Conservation (phyloP, 768 basidiomycete species). For the Floccularia luteovirens region DNA sequence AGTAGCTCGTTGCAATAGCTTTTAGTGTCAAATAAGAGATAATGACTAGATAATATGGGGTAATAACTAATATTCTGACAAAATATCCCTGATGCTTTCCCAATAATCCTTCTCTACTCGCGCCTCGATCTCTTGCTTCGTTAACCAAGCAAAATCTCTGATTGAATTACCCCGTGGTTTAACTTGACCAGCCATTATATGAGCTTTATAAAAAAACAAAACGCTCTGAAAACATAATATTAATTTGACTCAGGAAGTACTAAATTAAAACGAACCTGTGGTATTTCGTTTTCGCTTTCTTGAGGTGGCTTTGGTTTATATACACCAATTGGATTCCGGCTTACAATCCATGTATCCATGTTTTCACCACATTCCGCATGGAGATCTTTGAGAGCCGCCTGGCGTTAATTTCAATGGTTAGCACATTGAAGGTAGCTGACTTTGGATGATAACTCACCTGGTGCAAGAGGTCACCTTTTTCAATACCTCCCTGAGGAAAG, state of each 20-base stretch:
- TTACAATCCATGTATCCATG: constrained; percentile 95
- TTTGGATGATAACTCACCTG: constrained; percentile 44
- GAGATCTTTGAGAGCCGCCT: constrained; percentile 75
- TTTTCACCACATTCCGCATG: constrained; percentile 63
- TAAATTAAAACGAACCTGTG: constrained; percentile 25
- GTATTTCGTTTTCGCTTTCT: constrained; percentile 14
- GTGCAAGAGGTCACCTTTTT: constrained; percentile 66
- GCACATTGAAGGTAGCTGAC: too few relatives aligned
- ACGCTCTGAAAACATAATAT: constrained; percentile 32
- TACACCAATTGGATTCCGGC: constrained; percentile 80
- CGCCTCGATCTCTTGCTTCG: constrained; percentile 80
- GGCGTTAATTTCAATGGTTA: constrained; percentile 3
- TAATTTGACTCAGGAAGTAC: too few relatives aligned
- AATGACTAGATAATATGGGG: constrained; percentile 8
- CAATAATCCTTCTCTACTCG: constrained; percentile 69
- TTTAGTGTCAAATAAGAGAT: constrained; percentile 7
- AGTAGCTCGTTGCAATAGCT: constrained; percentile 8
- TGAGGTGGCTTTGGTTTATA: constrained; percentile 39
- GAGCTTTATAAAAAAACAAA: constrained; percentile 88
- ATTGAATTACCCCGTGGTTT: constrained; percentile 44
- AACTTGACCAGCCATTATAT: constrained; percentile 86
- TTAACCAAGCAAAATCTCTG: constrained; percentile 88
- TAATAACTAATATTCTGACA: constrained; percentile 53
- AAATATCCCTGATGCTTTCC: constrained; percentile 69
- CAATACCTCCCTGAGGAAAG: constrained; percentile 66